Evolutionary conservation across 2,329 filamentous ascomycete genomes (phyloP), one percentile per base, ranked within the genome.

Genomic region (Byssochlamys sp.): DNA sequence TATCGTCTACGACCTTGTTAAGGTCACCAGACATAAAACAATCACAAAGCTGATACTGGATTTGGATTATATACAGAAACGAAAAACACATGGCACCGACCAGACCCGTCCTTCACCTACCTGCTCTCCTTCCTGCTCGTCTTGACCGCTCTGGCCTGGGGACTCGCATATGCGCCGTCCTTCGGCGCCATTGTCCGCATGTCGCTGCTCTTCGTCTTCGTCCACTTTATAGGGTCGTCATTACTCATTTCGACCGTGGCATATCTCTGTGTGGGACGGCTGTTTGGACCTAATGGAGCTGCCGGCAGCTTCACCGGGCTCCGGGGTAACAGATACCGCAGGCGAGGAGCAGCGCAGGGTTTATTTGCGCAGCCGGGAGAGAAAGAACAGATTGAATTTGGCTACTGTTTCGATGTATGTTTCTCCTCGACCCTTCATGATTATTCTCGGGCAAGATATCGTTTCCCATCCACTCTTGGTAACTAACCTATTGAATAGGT

Each of bases 31-130:
- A 2, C n/a, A 45, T 19, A 24, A 45, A 39, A 45, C 39, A 45
- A 9, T 45, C 19, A 7, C 9, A n/a, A 45, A 45, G 26, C 39
- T 53, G 50, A 50, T 27, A 52, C 29, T 24, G 27, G 24, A 24
- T 31, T 56, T 64, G 53, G 64, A 60, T 57, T 54, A 19, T 28
- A 19, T 55, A 53, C 60, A 84, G 81, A 87, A 80, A 87, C 84
- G 45, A 85, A 86, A 70, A 86, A 87, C 68, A 85, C 84, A 61
- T 87, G 84, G 79, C 85, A 87, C 66, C 81, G 84, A 57, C 83
- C 85, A 35, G 85, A 88, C 64, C 85, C 85, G 2, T 86, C 84
- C 25, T 87, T 88, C 69, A 85, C 84, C 62, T 87, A 87, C 69
- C 81, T 88, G 24, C 80, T 87, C 61, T 84, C 83, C 60, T 82